A percentile compares a stretch with the other conserved stretches of the same genome.
These are phyloP conservation scores for Leersia perrieri DNA, from an alignment of 176 grass and related monocot genomes.

Conservation along the genomic window DNA sequence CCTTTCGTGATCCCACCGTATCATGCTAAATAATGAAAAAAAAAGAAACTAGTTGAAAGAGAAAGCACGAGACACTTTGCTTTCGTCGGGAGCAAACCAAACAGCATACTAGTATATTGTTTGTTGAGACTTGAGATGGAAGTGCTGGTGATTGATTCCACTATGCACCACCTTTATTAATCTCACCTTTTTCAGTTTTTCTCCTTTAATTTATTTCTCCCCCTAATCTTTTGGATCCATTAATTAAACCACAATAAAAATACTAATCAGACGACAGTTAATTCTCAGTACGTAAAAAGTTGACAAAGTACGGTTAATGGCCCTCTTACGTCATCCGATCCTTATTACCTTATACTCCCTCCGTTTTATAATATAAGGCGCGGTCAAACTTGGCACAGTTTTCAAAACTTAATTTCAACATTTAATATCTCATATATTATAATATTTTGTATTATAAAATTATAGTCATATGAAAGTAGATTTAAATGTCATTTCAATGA, in stretches of 20 bases:
- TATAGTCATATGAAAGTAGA: too few relatives aligned
- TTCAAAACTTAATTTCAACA: too few relatives aligned
- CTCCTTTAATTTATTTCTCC: neutral
- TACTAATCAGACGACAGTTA: neutral
- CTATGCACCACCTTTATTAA: neutral
- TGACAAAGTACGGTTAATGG: neutral
- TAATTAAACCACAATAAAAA: neutral
- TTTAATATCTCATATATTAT: too few relatives aligned
- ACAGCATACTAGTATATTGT: neutral
- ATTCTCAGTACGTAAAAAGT: neutral
- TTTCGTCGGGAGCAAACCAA: neutral
- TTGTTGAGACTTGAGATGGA: neutral
- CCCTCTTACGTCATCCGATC: neutral
- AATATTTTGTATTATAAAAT: too few relatives aligned
- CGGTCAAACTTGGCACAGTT: too few relatives aligned
- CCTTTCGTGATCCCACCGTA: neutral
- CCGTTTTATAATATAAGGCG: too few relatives aligned
- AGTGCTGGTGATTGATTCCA: neutral
- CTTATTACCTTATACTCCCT: too few relatives aligned
- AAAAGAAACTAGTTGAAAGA: neutral
- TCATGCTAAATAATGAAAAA: neutral
- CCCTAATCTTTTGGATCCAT: neutral
- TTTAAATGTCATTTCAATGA: too few relatives aligned
- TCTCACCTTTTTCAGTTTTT: neutral
- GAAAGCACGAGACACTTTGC: neutral